Evolutionary conservation across 306 rosid genomes (phyloP).

Genomic region (Trifolium subterraneum): DNA sequence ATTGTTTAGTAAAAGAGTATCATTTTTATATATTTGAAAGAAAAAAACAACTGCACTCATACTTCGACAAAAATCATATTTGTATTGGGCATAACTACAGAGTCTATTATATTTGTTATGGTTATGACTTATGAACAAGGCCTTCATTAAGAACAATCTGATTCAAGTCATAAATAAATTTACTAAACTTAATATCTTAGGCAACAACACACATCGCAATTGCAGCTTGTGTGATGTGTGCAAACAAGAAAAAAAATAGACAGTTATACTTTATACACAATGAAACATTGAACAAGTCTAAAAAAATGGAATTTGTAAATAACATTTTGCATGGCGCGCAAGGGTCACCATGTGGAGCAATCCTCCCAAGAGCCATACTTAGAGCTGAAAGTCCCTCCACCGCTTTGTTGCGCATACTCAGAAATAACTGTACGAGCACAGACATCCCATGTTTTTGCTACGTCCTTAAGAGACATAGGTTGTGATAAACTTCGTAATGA

Average conservation of each 20-base stretch:
- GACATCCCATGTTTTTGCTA: conserved; percentile 94
- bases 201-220: background rate
- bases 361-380: conserved; percentile 90
- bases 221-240: background rate
- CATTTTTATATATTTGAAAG: background rate
- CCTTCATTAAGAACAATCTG: background rate
- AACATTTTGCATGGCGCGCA: conserved; percentile 13
- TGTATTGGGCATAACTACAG: background rate
- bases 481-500: conserved; percentile 83
- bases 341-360: conserved; percentile 59
- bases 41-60: background rate
- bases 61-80: background rate
- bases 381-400: conserved; percentile 99
- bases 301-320: conserved; percentile 2
- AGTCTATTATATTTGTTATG: background rate
- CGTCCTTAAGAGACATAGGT: conserved; percentile 87
- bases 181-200: background rate
- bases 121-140: conserved; percentile 5
- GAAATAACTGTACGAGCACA: conserved; percentile 84
- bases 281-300: conserved; percentile 22
- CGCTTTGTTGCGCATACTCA: conserved; percentile 90
- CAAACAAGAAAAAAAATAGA: conserved; percentile 25
- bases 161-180: conserved; percentile 27
- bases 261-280: background rate
- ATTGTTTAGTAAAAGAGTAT: background rate